These are phyloP conservation scores for Diutina mesorugosa DNA, from an alignment of 1,139 yeast species.

Conservation along the genomic window DNA sequence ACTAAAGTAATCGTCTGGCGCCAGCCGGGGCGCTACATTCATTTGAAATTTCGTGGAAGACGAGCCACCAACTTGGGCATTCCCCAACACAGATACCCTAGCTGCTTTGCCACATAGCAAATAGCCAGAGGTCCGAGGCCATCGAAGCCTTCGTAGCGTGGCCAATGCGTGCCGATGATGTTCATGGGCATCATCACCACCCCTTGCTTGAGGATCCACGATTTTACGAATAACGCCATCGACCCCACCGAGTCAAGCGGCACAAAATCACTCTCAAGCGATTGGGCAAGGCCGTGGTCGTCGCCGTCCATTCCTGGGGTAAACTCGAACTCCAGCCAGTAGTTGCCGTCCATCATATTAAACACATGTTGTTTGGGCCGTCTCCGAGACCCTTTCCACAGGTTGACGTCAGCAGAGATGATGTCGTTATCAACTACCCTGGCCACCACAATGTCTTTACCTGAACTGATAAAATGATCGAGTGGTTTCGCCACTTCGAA, in stretches of 20 bases:
- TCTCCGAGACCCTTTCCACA: slow-evolving; percentile 34
- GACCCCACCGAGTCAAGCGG: slow-evolving; percentile 38
- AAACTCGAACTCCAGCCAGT: slow-evolving; percentile 22
- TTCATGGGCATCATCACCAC: slow-evolving; percentile 31
- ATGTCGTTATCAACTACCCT: slow-evolving; percentile 16
- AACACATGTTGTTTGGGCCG: slow-evolving; percentile 21
- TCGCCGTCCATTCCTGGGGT: slow-evolving; percentile 16
- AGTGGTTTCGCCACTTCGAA: slow-evolving; percentile 18
- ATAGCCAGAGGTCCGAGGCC: slow-evolving; percentile 43
- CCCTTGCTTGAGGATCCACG: slow-evolving; percentile 31
- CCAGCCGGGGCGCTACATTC: not conserved
- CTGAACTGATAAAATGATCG: slow-evolving; percentile 17
- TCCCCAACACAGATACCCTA: slow-evolving; percentile 33
- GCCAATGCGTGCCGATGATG: slow-evolving; percentile 36
- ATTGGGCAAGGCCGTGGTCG: slow-evolving; percentile 8
- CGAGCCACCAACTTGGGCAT: slow-evolving; percentile 26
- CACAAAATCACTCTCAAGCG: slow-evolving; percentile 10
- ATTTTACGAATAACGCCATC: slow-evolving; percentile 29
- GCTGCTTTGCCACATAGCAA: slow-evolving; percentile 30
- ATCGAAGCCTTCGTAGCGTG: slow-evolving; percentile 34
- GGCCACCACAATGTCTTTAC: slow-evolving; percentile 29
- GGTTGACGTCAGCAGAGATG: slow-evolving; percentile 13
- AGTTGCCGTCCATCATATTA: slow-evolving; percentile 16
- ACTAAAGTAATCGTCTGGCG: not conserved
- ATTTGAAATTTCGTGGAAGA: slow-evolving; percentile 5